phyloP scores from a whole-genome alignment of 2,329 filamentous ascomycete genomes.

The Phoma sp. region DNA sequence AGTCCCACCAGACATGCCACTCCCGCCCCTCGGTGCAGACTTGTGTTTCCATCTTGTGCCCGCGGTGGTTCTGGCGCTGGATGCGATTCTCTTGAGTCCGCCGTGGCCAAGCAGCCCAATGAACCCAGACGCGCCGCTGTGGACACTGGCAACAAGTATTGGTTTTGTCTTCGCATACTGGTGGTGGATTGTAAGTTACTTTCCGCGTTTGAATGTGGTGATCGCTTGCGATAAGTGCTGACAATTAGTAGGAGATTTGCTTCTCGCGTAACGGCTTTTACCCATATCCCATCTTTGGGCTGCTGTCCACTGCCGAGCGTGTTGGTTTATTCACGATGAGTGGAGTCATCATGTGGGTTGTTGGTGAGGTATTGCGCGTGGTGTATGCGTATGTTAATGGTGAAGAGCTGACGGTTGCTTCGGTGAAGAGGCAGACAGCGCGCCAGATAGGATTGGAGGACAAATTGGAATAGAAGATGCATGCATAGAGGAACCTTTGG shows the following conservation, averaged over 20 bases:
- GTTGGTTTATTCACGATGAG: conserved; percentile 71
- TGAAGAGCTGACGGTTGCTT: conserved; percentile 29
- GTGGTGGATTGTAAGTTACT: conserved; percentile 65
- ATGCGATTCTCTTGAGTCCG: conserved; percentile 72
- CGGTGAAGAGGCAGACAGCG: conserved; percentile 26
- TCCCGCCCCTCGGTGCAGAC: conserved; percentile 59
- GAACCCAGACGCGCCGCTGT: conserved; percentile 54
- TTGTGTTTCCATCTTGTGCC: conserved; percentile 59
- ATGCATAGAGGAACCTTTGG: background rate
- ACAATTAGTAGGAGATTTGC: conserved; percentile 63
- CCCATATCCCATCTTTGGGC: conserved; percentile 82
- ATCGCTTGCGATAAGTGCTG: background rate
- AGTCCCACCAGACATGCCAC: conserved; percentile 51
- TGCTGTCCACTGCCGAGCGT: conserved; percentile 70
- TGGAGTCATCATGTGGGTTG: conserved; percentile 73
- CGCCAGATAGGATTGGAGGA: conserved; percentile 24
- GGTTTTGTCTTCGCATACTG: conserved; percentile 71
- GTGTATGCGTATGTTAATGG: conserved; percentile 72
- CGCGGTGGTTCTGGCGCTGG: conserved; percentile 66
- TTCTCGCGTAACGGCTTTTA: conserved; percentile 74
- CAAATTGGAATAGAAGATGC: conserved; percentile 26
- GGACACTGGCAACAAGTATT: conserved; percentile 64
- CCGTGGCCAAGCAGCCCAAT: conserved; percentile 68
- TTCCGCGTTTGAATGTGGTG: background rate
- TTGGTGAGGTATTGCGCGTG: conserved; percentile 72